These are phyloP conservation scores for Yarrowia yakushimensis DNA, from an alignment of 805 yeast genomes.

Conservation along the genomic window DNA sequence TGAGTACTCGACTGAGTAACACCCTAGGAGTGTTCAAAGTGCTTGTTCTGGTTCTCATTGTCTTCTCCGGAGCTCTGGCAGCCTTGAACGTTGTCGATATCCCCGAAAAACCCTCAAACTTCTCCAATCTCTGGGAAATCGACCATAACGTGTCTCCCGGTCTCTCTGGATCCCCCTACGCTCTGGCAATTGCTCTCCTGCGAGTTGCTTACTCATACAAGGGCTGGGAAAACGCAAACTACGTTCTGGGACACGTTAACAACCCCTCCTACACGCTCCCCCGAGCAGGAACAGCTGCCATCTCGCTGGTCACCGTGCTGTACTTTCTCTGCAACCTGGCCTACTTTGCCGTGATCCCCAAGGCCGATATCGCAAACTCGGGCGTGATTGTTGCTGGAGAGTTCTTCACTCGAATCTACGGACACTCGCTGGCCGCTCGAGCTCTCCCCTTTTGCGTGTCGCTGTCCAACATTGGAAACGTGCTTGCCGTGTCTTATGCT, in stretches of 20 bases:
- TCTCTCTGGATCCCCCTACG: slow-evolving; percentile 38
- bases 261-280: slow-evolving; percentile 55
- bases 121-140: slow-evolving; percentile 41
- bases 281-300: slow-evolving; percentile 61
- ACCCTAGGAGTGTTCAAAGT: slow-evolving; percentile 54
- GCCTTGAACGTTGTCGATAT: slow-evolving; percentile 38
- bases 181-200: slow-evolving; percentile 53
- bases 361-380: slow-evolving; percentile 43
- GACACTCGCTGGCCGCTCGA: slow-evolving; percentile 49
- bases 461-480: slow-evolving; percentile 60
- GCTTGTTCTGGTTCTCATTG: slow-evolving; percentile 48
- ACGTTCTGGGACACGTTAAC: slow-evolving; percentile 55
- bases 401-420: slow-evolving; percentile 56
- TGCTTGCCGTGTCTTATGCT: slow-evolving; percentile 60
- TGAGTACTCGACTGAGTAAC: slow-evolving; percentile 52
- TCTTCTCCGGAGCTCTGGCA: slow-evolving; percentile 47
- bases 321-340: slow-evolving; percentile 58
- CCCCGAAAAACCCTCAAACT: slow-evolving; percentile 38
- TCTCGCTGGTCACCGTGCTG: slow-evolving; percentile 48
- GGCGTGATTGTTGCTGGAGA: slow-evolving; percentile 65
- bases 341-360: slow-evolving; percentile 52
- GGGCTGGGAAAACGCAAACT: slow-evolving; percentile 70
- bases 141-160: slow-evolving; percentile 40
- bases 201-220: slow-evolving; percentile 62
- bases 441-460: slow-evolving; percentile 57